Evolutionary conservation across 257 asterid genomes (phyloP).

Genomic region (Nicotiana obtusifolia): DNA sequence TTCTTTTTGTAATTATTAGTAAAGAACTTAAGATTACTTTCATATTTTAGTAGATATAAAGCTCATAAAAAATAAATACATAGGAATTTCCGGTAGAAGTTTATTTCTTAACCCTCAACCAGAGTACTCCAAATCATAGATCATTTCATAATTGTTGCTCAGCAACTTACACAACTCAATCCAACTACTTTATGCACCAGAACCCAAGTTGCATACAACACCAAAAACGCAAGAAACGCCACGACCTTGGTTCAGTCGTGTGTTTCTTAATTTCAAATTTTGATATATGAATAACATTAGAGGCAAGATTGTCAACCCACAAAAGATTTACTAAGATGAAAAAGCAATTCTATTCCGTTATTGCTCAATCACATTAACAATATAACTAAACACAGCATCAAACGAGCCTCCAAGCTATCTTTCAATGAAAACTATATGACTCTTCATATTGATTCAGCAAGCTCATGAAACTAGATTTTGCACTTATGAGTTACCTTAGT

Average conservation of each 20-base stretch:
- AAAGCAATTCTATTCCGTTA: neutral
- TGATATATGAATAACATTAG: neutral
- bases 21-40: neutral
- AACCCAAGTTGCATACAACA: neutral
- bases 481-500: neutral
- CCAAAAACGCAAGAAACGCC: neutral
- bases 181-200: neutral
- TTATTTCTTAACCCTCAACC: neutral
- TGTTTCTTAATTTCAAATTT: neutral
- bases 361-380: neutral
- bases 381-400: neutral
- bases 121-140: neutral
- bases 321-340: neutral
- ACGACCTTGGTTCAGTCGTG: neutral
- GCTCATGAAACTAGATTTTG: neutral
- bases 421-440: neutral
- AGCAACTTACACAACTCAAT: neutral
- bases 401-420: neutral
- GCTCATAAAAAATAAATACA: neutral
- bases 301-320: neutral
- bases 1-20: neutral
- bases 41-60: neutral
- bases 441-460: neutral
- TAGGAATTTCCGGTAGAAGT: neutral
- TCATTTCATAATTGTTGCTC: neutral